A percentile compares a stretch with the other conserved stretches of the same genome.
phyloP scores from a whole-genome alignment of 495 filamentous ascomycete species.

The Cercophora sp. region DNA sequence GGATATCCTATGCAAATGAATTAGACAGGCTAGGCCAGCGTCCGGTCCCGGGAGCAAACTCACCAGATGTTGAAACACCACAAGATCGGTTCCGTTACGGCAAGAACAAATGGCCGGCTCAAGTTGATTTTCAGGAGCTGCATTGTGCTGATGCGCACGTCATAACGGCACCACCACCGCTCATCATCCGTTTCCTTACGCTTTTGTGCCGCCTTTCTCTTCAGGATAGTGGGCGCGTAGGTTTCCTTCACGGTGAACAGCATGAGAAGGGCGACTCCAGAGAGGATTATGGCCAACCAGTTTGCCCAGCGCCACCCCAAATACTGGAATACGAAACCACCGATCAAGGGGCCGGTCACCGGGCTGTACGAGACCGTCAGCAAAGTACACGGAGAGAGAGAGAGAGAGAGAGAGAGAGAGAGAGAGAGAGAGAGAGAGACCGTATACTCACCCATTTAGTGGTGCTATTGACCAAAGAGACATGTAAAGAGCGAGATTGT shows the following conservation, averaged over 20 bases:
- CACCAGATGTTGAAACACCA: constrained; percentile 75
- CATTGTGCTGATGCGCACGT: constrained; percentile 50
- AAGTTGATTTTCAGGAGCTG: constrained; percentile 63
- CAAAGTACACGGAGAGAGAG: no score
- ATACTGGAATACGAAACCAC: constrained; percentile 71
- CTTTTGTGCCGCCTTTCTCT: constrained; percentile 59
- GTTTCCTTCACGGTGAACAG: constrained; percentile 65
- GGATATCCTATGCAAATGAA: constrained; percentile 46
- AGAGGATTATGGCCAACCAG: constrained; percentile 73
- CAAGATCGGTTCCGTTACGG: constrained; percentile 78
- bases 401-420: no score
- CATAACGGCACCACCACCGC: constrained; percentile 74
- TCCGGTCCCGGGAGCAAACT: no score
- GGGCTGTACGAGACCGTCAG: constrained; percentile 31
- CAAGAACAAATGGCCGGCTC: constrained; percentile 71
- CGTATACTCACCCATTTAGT: constrained; percentile 58
- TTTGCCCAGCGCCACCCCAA: constrained; percentile 83
- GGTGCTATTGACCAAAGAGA: constrained; percentile 75
- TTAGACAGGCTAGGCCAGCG: no score
- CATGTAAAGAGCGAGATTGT: constrained; percentile 68
- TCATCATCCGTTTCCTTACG: constrained; percentile 73
- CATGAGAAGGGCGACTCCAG: constrained; percentile 51
- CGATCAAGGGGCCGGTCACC: constrained; percentile 61
- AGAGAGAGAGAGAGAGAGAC: no score
- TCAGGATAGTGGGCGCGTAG: constrained; percentile 70